Conservation (phyloP, 208 protist species). For the Leishmania lainsoni region DNA sequence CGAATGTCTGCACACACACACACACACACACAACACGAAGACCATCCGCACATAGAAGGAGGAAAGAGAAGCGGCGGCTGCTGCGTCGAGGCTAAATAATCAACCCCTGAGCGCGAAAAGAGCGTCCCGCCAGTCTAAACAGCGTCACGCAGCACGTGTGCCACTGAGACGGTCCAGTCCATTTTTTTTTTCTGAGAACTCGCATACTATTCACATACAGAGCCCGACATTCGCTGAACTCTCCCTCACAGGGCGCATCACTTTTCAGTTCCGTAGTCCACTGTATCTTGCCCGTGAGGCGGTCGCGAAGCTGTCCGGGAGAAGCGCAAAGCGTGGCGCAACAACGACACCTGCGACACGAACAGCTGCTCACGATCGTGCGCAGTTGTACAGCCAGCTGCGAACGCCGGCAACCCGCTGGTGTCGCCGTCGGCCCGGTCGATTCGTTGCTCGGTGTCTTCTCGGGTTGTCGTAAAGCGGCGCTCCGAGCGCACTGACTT, state of each 20-base stretch:
- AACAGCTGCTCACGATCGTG: conserved; percentile 77
- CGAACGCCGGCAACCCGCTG: conserved; percentile 16
- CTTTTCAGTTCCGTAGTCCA: conserved; percentile 24
- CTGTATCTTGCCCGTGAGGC: conserved; percentile 3
- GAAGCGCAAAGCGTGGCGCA: background rate
- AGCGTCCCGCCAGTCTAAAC: background rate
- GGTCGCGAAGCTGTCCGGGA: conserved; percentile 1
- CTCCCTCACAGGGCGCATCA: background rate
- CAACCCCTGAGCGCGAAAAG: no score
- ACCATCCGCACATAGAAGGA: background rate
- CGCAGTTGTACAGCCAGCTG: conserved; percentile 35
- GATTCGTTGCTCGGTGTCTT: background rate
- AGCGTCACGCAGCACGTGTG: background rate
- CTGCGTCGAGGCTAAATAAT: background rate
- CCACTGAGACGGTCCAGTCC: background rate
- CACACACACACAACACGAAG: background rate
- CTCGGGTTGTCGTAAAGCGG: conserved; percentile 2
- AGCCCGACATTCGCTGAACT: background rate
- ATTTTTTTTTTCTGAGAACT: background rate
- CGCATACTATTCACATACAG: background rate
- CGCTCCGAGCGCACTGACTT: conserved; percentile 14
- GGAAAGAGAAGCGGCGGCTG: background rate
- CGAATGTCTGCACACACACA: no score
- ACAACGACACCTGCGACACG: conserved; percentile 54
- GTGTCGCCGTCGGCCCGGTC: background rate